Conservation (phyloP, 345 rosid genomes). For the Bruguiera parviflora region DNA sequence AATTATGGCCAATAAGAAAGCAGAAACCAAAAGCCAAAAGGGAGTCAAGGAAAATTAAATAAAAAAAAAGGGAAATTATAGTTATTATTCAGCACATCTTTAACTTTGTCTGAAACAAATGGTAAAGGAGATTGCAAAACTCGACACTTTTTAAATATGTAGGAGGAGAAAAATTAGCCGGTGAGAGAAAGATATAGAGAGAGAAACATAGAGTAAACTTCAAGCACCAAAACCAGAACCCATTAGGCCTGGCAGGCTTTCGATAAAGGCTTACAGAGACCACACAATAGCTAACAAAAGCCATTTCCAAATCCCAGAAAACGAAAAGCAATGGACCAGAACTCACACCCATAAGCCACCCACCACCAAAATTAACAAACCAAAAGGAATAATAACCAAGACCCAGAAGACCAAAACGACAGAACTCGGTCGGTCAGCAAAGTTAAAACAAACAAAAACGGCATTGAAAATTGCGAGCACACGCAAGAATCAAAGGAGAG, state of each 20-base stretch:
- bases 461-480: background rate
- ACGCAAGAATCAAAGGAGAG: conserved; percentile 2
- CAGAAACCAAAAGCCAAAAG: conserved; percentile 13
- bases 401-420: background rate
- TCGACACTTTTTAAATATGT: no score
- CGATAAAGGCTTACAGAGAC: conserved; percentile 12
- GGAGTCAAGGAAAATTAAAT: background rate
- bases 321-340: background rate
- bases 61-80: background rate
- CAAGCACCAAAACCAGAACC: conserved; percentile 23
- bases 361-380: conserved; percentile 3
- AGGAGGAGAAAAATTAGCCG: background rate
- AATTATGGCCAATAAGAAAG: conserved; percentile 25
- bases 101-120: background rate
- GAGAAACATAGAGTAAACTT: conserved; percentile 6
- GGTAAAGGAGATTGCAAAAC: background rate
- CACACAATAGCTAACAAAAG: conserved; percentile 13
- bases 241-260: background rate
- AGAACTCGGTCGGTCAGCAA: conserved; percentile 13
- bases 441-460: conserved; percentile 16
- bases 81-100: background rate
- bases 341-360: conserved; percentile 1
- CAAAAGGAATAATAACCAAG: background rate
- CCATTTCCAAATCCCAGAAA: conserved; percentile 16
- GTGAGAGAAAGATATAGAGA: conserved; percentile 8